A percentile compares a stretch with the other conserved stretches of the same genome.
These are phyloP conservation scores for Lentinula raphanica DNA, from an alignment of 768 basidiomycete species.

Conservation along the genomic window DNA sequence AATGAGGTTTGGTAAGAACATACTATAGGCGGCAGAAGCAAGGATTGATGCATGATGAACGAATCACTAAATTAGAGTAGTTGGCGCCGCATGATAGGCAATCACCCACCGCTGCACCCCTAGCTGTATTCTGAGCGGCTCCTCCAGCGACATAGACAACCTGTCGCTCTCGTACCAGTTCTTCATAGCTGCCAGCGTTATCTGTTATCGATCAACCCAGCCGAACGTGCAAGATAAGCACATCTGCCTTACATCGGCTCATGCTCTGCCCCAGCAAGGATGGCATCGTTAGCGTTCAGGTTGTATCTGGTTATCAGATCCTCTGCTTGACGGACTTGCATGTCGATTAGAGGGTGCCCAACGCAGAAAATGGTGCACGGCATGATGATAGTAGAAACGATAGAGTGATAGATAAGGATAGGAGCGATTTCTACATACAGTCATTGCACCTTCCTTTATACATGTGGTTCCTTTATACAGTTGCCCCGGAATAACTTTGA, in stretches of 20 bases:
- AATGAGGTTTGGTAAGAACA: constrained; percentile 57
- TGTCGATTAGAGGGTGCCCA: constrained; percentile 74
- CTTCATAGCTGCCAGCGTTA: constrained; percentile 54
- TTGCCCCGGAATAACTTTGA: no score
- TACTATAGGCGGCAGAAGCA: constrained; percentile 44
- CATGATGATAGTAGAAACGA: not conserved
- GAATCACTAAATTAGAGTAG: constrained; percentile 25
- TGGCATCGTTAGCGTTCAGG: constrained; percentile 71
- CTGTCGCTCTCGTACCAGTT: constrained; percentile 51
- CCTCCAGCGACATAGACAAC: constrained; percentile 74
- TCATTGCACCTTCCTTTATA: not conserved
- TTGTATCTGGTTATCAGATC: constrained; percentile 63
- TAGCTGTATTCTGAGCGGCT: constrained; percentile 73
- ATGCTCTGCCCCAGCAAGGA: constrained; percentile 69
- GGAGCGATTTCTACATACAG: not conserved
- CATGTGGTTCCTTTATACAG: no score
- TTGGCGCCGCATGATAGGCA: no score
- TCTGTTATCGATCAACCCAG: not conserved
- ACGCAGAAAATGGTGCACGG: constrained; percentile 52
- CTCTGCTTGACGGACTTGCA: constrained; percentile 66
- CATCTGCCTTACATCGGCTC: constrained; percentile 49
- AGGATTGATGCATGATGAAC: constrained; percentile 1
- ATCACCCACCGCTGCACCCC: constrained; percentile 62
- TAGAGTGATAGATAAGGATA: not conserved
- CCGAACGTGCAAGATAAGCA: not conserved